Base-by-base conservation (phyloP, 768 basidiomycete genomes). In the Collybia mongolica region DNA sequence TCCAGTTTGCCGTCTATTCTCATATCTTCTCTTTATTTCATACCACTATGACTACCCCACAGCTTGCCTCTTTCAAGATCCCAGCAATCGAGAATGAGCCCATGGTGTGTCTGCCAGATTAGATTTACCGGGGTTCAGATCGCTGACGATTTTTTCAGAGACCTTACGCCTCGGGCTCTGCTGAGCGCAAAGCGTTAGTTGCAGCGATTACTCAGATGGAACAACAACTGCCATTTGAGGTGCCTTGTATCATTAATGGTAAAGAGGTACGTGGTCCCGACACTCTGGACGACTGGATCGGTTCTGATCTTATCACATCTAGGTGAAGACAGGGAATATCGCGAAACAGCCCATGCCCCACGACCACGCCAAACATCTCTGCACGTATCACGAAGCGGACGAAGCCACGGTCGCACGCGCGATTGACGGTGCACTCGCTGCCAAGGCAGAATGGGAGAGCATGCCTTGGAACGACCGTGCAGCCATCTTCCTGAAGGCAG, bases 381-480 rank as follows among this genome's bases (percentile, higher is more conserved):
- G 90, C 72, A 74, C 77, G 14, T 98, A 95, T 69, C 90, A 96
- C 60, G 86, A 94, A 68, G 93, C 95, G 11, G 88, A 94, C 51
- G 75, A 83, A 38, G 83, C 80, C 19, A 83, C 83, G 2, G 82
- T 98, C 39, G 66, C 79, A 6, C 71, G 73, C 47, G 97, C 97
- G 17, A 96, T 99, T 56, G 83, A 88, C 19, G 89, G 89, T 28
- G 90, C 95, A 11, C 80, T 98, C 32, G 81, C 81, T 8, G 95
- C 93, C 15, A 96, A 94, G 69, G 72, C 72, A 14, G 83, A 81
- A 44, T 99, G 97, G 97, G 97, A 98, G 73, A 76, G 80, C 42
- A 73, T 98, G 77, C 94, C 96, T 0, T 99, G 95, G 96, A 87
- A 81, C 64, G 97, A 99, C 67, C 84, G 95, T 29, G 97, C 97